Evolutionary conservation across 208 protist species (phyloP), one percentile per base, ranked within the genome.

Genomic region (Crithidia expoeki): DNA sequence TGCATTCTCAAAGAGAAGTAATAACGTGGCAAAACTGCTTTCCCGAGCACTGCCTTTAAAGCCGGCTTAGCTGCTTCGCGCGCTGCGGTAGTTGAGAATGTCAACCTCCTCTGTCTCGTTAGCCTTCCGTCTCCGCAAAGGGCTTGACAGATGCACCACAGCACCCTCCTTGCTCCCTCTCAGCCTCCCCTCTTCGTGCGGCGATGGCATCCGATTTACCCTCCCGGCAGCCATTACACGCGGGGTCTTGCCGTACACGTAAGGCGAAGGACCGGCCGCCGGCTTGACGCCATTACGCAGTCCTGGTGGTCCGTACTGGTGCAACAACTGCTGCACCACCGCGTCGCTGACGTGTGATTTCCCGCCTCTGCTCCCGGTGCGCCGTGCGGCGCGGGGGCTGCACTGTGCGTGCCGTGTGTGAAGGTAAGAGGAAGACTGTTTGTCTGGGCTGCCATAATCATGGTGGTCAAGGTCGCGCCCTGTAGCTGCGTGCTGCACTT

Each of bases 1-100:
- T n/a, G n/a, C n/a, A n/a, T n/a, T n/a, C n/a, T n/a, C n/a, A n/a
- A n/a, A n/a, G n/a, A n/a, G n/a, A n/a, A n/a, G n/a, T n/a, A n/a
- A n/a, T n/a, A n/a, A n/a, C n/a, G n/a, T n/a, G n/a, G n/a, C n/a
- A n/a, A n/a, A n/a, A n/a, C n/a, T n/a, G n/a, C n/a, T n/a, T n/a
- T n/a, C n/a, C n/a, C n/a, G n/a, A n/a, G n/a, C n/a, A 49, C 44
- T 12, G 10, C 16, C 9, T 21, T 6, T 17, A 4, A 49, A 6
- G 44, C 44, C 44, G 16, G 17, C 14, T 34, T 4, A 56, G 9
- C 38, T 51, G 1, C 32, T 51, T 2, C 62, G 62, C 5, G 38
- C 46, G 27, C 28, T 25, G 56, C 63, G 55, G 46, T 71, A 76
- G 56, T 71, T 55, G 19, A 76, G 71, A 7, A 76, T n/a, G 28